These are phyloP conservation scores for Globisporangium middletonii DNA, from an alignment of 352 stramenopile genomes.

Conservation along the genomic window DNA sequence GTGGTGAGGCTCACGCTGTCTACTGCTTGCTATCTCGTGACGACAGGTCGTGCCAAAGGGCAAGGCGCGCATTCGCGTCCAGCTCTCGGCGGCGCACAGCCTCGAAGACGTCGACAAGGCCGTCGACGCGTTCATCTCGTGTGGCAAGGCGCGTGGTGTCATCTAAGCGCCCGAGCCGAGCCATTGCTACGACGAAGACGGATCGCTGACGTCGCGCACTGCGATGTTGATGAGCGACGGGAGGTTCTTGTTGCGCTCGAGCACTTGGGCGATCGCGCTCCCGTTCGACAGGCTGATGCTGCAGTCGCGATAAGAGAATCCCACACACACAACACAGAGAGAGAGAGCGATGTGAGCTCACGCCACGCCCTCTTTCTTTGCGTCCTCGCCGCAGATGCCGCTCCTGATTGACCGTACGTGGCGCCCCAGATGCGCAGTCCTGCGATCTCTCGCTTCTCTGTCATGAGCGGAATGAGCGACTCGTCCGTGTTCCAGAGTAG, in stretches of 20 bases:
- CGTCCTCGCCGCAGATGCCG: background rate
- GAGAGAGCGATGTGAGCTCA: slow-evolving; percentile 11
- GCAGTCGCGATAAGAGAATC: too few species aligned
- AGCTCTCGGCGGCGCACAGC: slow-evolving; percentile 89
- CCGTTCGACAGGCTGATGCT: slow-evolving; percentile 46
- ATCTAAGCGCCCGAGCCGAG: slow-evolving; percentile 22
- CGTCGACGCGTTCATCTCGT: slow-evolving; percentile 91
- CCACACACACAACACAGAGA: slow-evolving; percentile 2
- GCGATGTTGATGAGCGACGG: slow-evolving; percentile 47
- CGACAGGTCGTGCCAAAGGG: slow-evolving; percentile 87
- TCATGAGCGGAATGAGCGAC: slow-evolving; percentile 57
- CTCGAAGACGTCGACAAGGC: slow-evolving; percentile 89
- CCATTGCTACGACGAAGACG: background rate
- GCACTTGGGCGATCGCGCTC: slow-evolving; percentile 30
- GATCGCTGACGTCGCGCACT: background rate
- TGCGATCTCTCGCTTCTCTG: slow-evolving; percentile 42
- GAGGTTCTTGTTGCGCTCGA: slow-evolving; percentile 45
- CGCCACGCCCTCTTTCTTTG: background rate
- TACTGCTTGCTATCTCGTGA: background rate
- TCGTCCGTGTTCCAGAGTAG: slow-evolving; percentile 63
- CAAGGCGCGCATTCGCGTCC: slow-evolving; percentile 89
- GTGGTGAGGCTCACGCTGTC: background rate
- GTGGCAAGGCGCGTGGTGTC: slow-evolving; percentile 75
- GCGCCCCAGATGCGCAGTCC: slow-evolving; percentile 54
- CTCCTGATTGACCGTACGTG: slow-evolving; percentile 26